Evolutionary conservation across 139 green algal species (phyloP), one percentile per base, ranked within the genome.

Genomic region (Picochlorum sp.): DNA sequence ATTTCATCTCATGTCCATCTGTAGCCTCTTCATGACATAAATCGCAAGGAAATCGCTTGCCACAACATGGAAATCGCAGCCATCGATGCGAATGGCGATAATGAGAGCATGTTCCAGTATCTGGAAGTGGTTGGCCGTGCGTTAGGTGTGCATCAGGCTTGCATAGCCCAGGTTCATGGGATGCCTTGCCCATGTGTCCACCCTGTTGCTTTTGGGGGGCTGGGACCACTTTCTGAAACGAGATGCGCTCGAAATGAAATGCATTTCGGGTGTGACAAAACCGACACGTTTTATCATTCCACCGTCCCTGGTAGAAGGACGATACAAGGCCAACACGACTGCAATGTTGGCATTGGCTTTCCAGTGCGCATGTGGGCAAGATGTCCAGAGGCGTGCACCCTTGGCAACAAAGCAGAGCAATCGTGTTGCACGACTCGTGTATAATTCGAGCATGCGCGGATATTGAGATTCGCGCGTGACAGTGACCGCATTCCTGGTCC

Each of bases 21-120:
- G 31, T 26, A 60, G 77, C 74, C 24, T 66, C 60, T 66, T 83
- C 77, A 49, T 83, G 77, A 41, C 71, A 80, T 10, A 83, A 30
- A 57, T 81, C 68, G 61, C 72, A 83, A 3, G 78, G 41, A 38
- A 77, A 83, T 54, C 78, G 60, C 52, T 50, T 38, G 55, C 84
- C 84, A 61, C 84, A 90, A 70, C 84, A 90, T 11, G 84, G 84
- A 64, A 90, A 90, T 26, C 84, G 80, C 61, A 90, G 63, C 84
- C 83, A 90, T 44, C 83, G 75, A 69, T 89, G 78, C 3, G 75
- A 85, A 65, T 89, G 83, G 31, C 61, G 70, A 70, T 90, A 90
- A 71, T 90, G 84, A 49, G 68, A 74, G 72, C 84, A 90, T 1
- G 84, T 77, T 24, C 84, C 84, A n/a, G 77, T 57, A 4, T 71